Base-by-base conservation (phyloP, 495 filamentous ascomycete species). In the Hypoxylon trugodes region DNA sequence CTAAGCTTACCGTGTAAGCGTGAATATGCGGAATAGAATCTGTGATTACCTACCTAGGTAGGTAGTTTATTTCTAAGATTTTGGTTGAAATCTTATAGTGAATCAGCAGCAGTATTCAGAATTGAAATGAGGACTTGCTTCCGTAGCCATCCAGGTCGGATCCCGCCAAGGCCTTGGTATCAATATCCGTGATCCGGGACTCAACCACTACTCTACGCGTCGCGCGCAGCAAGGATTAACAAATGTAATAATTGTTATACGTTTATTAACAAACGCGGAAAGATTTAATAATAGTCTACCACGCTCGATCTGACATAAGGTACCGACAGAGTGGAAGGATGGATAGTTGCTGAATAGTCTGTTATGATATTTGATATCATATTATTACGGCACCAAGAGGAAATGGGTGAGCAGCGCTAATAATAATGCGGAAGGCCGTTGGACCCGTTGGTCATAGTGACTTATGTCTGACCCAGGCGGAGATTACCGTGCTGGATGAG, bases 401-500 rank as follows among this genome's bases (percentile, higher is more conserved):
- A 15, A 37, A 24, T 18, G 32, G 9, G 26, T 37, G 35, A 33
- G 12, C 18, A 25, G 47, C 30, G 26, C 22, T 4, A 36, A 16
- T 30, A 47, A 9, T 47, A 25, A 26, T 32, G 12, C 9, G n/a
- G n/a, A n/a, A n/a, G n/a, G n/a, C n/a, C n/a, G n/a, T n/a, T n/a
- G n/a, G n/a, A n/a, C n/a, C n/a, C n/a, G n/a, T n/a, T n/a, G n/a
- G n/a, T n/a, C n/a, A n/a, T n/a, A n/a, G n/a, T n/a, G n/a, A 16
- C 32, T n/a, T 37, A 16, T 19, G n/a, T 26, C 28, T 5, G 40
- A 45, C 36, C 45, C 19, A 13, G n/a, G 41, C 41, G 53, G 53
- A 47, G 53, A 57, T 47, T 57, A 46, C 21, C 40, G 21, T 38
- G n/a, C n/a, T n/a, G 21, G 15, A 38, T 38, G 40, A 47, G 37